A percentile compares a stretch with the other conserved stretches of the same genome.
phyloP scores from a whole-genome alignment of 176 grass and related monocot species.

The Oryza longistaminata region DNA sequence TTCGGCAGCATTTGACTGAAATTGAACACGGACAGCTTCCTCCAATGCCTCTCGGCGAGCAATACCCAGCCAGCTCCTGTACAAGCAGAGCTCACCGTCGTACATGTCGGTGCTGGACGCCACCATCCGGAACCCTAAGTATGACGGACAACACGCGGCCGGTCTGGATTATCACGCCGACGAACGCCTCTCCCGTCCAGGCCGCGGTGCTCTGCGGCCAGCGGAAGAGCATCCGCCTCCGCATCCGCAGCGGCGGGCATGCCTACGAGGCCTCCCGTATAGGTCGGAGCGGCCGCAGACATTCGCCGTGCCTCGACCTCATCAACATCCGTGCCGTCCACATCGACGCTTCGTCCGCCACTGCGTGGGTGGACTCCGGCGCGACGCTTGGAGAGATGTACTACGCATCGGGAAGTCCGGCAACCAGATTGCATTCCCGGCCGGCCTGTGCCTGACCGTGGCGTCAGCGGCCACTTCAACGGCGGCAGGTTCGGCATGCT shows the following conservation, averaged over 20 bases:
- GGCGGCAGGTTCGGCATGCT: constrained; percentile 69
- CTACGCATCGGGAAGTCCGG: constrained; percentile 50
- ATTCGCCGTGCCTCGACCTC: constrained; percentile 57
- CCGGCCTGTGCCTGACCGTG: constrained; percentile 63
- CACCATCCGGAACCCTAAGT: constrained; percentile 61
- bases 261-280: constrained; percentile 74
- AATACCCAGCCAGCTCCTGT: constrained; percentile 37
- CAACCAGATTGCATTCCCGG: constrained; percentile 35
- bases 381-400: constrained; percentile 56
- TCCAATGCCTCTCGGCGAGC: constrained; percentile 44
- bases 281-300: constrained; percentile 25
- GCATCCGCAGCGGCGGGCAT: constrained; percentile 68
- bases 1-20: no score
- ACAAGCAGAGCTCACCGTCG: constrained; percentile 32
- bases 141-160: constrained; percentile 35
- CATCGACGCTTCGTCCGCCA: background rate
- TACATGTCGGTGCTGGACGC: constrained; percentile 51
- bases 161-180: constrained; percentile 54
- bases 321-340: constrained; percentile 31
- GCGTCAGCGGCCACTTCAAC: constrained; percentile 55
- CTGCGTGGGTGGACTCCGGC: constrained; percentile 68
- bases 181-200: constrained; percentile 54
- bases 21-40: constrained; percentile 26
- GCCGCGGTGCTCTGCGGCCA: constrained; percentile 46
- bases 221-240: constrained; percentile 31